A percentile compares a stretch with the other conserved stretches of the same genome.
phyloP scores from a whole-genome alignment of 768 basidiomycete genomes.

The Tulasnella sp. region DNA sequence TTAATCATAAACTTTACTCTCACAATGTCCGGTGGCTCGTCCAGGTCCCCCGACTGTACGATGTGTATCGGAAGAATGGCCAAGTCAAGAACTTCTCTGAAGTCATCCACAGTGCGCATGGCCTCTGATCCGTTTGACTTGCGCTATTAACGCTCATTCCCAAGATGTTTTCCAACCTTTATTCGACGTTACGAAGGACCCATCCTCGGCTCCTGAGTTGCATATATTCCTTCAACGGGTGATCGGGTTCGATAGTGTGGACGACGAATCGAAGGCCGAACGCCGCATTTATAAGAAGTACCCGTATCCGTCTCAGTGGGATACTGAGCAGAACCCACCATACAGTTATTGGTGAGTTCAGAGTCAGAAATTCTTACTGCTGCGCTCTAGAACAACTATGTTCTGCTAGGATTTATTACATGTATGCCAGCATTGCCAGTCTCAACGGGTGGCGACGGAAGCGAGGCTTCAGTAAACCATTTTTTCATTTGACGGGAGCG shows the following conservation, averaged over 20 bases:
- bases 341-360: constrained; percentile 86
- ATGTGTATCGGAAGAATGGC: constrained; percentile 90
- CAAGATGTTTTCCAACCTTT: constrained; percentile 90
- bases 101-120: constrained; percentile 76
- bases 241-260: constrained; percentile 96
- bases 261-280: constrained; percentile 96
- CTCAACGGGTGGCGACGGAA: constrained; percentile 89
- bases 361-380: neutral
- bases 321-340: constrained; percentile 85
- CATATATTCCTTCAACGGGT: constrained; percentile 96
- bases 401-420: constrained; percentile 82
- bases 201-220: constrained; percentile 85
- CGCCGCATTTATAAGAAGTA: constrained; percentile 90
- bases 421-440: constrained; percentile 95
- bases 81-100: constrained; percentile 87
- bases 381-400: neutral
- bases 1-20: constrained; percentile 88
- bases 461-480: constrained; percentile 84
- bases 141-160: neutral
- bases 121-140: neutral
- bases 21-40: constrained; percentile 99
- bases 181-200: constrained; percentile 95
- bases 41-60: constrained; percentile 92
- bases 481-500: neutral
- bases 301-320: constrained; percentile 89